Evolutionary conservation across 2,329 filamentous ascomycete genomes (phyloP).

Genomic region (Fusarium newnesense): DNA sequence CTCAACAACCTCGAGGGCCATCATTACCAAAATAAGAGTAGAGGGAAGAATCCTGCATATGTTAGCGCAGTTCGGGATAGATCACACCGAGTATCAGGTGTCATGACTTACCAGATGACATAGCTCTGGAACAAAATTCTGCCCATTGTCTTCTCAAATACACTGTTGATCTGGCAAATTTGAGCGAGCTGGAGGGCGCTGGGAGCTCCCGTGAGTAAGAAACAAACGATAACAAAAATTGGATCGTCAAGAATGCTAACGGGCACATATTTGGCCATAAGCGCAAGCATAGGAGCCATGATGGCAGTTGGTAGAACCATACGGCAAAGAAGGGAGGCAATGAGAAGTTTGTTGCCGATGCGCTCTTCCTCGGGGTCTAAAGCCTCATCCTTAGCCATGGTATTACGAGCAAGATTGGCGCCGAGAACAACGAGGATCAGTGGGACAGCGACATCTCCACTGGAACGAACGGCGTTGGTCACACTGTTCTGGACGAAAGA

Average conservation of each 20-base stretch:
- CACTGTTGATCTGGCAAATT: conserved; percentile 97
- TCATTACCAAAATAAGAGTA: conserved; percentile 89
- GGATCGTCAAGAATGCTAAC: conserved; percentile 96
- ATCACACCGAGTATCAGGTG: conserved; percentile 21
- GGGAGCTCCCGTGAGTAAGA: conserved; percentile 92
- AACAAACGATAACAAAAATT: conserved; percentile 98
- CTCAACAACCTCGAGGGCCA: conserved; percentile 90
- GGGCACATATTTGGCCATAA: conserved; percentile 89
- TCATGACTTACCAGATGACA: conserved; percentile 79
- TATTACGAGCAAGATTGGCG: conserved; percentile 93
- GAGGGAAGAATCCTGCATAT: conserved; percentile 84
- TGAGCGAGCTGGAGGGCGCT: conserved; percentile 94
- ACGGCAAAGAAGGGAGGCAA: conserved; percentile 85
- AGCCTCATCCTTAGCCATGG: conserved; percentile 73
- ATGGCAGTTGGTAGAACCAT: conserved; percentile 93
- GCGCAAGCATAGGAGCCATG: conserved; percentile 89
- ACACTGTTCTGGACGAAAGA: conserved; percentile 94
- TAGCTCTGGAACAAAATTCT: conserved; percentile 90
- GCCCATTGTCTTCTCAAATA: conserved; percentile 95
- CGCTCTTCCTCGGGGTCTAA: conserved; percentile 76
- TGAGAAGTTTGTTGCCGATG: conserved; percentile 79
- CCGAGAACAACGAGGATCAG: conserved; percentile 95
- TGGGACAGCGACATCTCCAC: conserved; percentile 90
- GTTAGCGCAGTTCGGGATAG: conserved; percentile 43
- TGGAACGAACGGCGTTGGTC: conserved; percentile 85